Evolutionary conservation across 140 eudicot genomes (phyloP).

Genomic region (Senecio squalidus): DNA sequence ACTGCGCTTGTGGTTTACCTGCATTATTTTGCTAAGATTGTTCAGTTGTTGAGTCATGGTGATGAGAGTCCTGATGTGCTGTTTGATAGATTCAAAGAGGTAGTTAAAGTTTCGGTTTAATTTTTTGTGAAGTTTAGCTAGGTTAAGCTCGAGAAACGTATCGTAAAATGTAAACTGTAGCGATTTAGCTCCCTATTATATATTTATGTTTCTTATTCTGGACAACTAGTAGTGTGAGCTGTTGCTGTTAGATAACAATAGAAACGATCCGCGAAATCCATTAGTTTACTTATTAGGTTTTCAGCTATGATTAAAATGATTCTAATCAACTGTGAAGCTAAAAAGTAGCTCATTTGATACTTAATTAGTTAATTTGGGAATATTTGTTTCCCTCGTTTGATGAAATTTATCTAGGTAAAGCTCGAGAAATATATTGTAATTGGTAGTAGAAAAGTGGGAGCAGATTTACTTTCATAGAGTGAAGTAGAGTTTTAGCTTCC

Average conservation of each 20-base stretch:
- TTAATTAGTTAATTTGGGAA: too few relatives aligned
- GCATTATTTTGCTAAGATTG: constrained; percentile 89
- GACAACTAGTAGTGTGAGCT: constrained; percentile 8
- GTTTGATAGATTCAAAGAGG: constrained; percentile 62
- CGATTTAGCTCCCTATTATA: too few relatives aligned
- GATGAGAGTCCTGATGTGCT: constrained; percentile 30
- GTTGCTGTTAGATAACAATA: too few relatives aligned
- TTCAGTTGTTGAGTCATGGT: constrained; percentile 46
- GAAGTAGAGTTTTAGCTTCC: constrained; percentile 1
- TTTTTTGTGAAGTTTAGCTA: background rate
- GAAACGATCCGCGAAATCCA: too few relatives aligned
- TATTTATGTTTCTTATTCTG: background rate
- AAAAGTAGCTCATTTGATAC: too few relatives aligned
- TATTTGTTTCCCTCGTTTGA: too few relatives aligned
- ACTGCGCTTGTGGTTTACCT: constrained; percentile 92
- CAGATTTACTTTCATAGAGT: background rate
- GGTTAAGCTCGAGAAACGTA: background rate
- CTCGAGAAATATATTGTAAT: background rate
- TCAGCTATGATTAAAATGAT: too few relatives aligned
- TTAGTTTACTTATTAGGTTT: too few relatives aligned
- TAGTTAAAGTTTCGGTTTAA: constrained; percentile 6
- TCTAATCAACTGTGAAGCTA: too few relatives aligned
- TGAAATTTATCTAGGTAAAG: too few relatives aligned
- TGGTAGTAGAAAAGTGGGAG: too few relatives aligned
- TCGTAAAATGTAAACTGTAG: too few relatives aligned